Evolutionary conservation across 2,329 filamentous ascomycete genomes (phyloP), one percentile per base, ranked within the genome.

Genomic region (Arachnomyces sp.): DNA sequence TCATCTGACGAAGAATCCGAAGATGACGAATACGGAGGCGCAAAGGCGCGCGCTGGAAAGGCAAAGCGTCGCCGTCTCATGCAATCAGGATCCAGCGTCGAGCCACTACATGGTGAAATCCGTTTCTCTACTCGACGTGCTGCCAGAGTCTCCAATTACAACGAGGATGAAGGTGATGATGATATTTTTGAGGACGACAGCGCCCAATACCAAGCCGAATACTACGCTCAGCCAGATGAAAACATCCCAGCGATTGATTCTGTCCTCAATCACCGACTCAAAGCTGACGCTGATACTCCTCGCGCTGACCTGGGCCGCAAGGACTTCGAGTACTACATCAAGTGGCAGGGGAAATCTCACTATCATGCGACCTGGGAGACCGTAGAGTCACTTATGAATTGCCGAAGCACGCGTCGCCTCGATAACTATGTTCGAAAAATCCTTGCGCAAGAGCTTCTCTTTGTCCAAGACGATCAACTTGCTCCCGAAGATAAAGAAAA

Each of bases 281-380:
- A 80, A 59, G 82, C 86, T 28, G 85, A 74, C 12, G 65, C 75
- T 34, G 77, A 69, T 46, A 48, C 58, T 37, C 53, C 58, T 34
- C 50, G 52, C 15, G 42, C 42, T 15, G 47, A 57, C 14, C 45
- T 64, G 32, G 54, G 52, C 38, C 60, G 61, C 34, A 77, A 88
- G 39, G 85, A 95, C 57, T 95, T 92, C 53, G 87, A 96, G 56
- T 98, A 79, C 53, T 71, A 77, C 50, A 88, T 98, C 64, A 98
- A 98, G 68, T 98, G 93, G 92, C 86, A 95, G 63, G 86, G 82
- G 50, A 86, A 88, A 63, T 94, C 92, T 8, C 88, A 98, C 59
- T 81, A 94, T 52, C 92, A 98, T 67, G 85, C 93, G 42, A 94
- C 88, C 0, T 98, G 92, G 90, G 89, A 96, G 63, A 81, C 80